Percentiles rank a stretch among this genome's conserved stretches.
phyloP scores from a whole-genome alignment of 208 protist species.

The Acanthamoeba lugdunensis region DNA sequence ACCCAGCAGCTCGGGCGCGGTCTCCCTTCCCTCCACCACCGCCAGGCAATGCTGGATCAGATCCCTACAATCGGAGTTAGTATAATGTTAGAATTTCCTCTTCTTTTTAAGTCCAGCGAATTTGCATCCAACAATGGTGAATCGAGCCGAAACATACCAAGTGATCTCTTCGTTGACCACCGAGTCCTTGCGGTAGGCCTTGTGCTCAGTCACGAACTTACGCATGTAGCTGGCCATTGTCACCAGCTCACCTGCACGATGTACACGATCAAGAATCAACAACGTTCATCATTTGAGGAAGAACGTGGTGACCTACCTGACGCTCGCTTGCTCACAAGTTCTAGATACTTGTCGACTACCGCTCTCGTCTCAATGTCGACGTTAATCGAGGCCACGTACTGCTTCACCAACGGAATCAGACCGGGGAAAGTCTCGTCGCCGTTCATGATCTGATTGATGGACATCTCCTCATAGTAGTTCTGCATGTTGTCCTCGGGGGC shows the following conservation, averaged over 20 bases:
- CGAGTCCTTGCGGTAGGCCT: conserved; percentile 95
- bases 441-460: conserved; percentile 96
- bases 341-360: conserved; percentile 90
- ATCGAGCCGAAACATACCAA: too few species aligned
- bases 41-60: conserved; percentile 78
- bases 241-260: conserved; percentile 86
- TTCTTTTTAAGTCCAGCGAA: too few species aligned
- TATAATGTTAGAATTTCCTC: too few species aligned
- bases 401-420: conserved; percentile 92
- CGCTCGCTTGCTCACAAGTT: conserved; percentile 93
- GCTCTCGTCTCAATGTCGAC: conserved; percentile 79
- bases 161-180: conserved; percentile 91
- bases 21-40: conserved; percentile 15
- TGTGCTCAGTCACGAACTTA: conserved; percentile 93
- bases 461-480: conserved; percentile 88
- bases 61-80: too few species aligned
- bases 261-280: conserved; percentile 33
- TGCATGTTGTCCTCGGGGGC: conserved; percentile 49
- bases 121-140: too few species aligned
- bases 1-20: conserved; percentile 65
- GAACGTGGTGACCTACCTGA: too few species aligned
- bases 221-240: conserved; percentile 94
- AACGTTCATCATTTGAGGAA: too few species aligned
- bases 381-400: conserved; percentile 90
- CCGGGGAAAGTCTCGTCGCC: conserved; percentile 92